phyloP scores from a whole-genome alignment of 1,284 basidiomycete species.

The Malassezia dermatis region DNA sequence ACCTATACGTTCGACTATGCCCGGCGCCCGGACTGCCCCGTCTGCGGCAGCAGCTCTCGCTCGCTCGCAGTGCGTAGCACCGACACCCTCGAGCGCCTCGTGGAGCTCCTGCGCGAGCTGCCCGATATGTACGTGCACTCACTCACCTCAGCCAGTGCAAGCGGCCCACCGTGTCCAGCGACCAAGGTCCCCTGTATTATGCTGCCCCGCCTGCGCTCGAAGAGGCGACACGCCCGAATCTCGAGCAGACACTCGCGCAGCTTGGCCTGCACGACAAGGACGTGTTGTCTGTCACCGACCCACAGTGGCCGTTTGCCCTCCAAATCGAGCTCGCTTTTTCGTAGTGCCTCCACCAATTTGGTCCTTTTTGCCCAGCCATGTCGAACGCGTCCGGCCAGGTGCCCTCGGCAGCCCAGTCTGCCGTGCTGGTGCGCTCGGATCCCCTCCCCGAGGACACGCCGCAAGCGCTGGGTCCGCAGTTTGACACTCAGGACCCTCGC shows the following conservation, averaged over 20 bases:
- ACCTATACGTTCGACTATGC: constrained; percentile 96
- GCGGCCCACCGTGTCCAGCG: constrained; percentile 22
- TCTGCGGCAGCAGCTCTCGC: constrained; percentile 73
- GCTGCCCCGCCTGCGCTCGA: constrained; percentile 84
- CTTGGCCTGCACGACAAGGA: constrained; percentile 66
- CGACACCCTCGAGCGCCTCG: constrained; percentile 22
- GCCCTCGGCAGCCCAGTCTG: constrained; percentile 14
- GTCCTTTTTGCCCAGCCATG: background rate
- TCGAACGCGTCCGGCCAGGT: background rate
- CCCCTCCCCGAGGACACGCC: constrained; percentile 14
- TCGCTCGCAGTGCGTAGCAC: constrained; percentile 14
- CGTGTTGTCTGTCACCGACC: constrained; percentile 69
- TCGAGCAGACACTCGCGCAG: constrained; percentile 72
- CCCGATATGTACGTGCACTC: constrained; percentile 30
- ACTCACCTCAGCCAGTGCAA: constrained; percentile 28
- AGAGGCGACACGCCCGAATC: constrained; percentile 72
- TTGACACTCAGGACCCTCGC: constrained; percentile 63
- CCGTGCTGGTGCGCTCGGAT: constrained; percentile 21
- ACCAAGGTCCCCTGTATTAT: constrained; percentile 62
- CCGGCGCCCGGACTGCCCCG: constrained; percentile 82
- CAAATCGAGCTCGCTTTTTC: background rate
- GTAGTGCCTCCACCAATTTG: constrained; percentile 8
- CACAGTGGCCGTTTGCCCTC: constrained; percentile 64
- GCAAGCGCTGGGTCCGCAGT: constrained; percentile 75
- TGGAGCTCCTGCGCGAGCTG: constrained; percentile 29